Evolutionary conservation across 805 yeast species (phyloP), one percentile per base, ranked within the genome.

Genomic region (Monosporozyma siamensis): DNA sequence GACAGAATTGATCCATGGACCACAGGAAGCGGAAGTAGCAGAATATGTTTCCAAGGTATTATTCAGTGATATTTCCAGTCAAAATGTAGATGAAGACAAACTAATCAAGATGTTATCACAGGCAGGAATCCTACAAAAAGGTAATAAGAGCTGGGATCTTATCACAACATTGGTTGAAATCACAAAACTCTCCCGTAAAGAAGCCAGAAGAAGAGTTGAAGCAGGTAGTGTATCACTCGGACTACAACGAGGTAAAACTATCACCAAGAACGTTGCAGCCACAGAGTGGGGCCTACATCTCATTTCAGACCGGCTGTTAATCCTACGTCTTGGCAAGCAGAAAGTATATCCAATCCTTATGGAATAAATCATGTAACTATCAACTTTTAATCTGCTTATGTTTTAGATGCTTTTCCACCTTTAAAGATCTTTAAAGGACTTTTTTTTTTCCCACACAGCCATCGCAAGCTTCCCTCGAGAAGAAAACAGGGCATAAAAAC

Each of bases 1-100:
- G 38, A 82, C 90, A 6, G 95, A 87, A 53, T 68, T 92, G 53
- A 71, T 92, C 34, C 96, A 89, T 62, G 97, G 97, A 0, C 70
- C 68, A 7, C 90, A 88, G 4, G 71, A 72, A 8, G 89, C 95
- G 3, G 68, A 72, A 21, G 74, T 77, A 30, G 84, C 92, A 50
- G 75, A 77, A 17, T 66, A 72, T 18, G 72, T 85, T 12, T 80
- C 95, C 12, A 72, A 79, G 5, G 72, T 83, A 41, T 57, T 88
- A 31, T 88, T 78, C 60, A 56, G 55, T 7, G 37, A 41, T 22
- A 22, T 29, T 4, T 21, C 18, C 3, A 14, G 17, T 6, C 36
- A 29, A 4, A 15, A 34, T 2, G 18, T 18, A 7, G 39, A 42
- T 39, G 57, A 45, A 44, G 49, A 38, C 18, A 48, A 42, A 39